Percentiles rank a stretch among this genome's conserved stretches.
phyloP scores from a whole-genome alignment of 805 yeast genomes.

The Starmerella scarabaei region DNA sequence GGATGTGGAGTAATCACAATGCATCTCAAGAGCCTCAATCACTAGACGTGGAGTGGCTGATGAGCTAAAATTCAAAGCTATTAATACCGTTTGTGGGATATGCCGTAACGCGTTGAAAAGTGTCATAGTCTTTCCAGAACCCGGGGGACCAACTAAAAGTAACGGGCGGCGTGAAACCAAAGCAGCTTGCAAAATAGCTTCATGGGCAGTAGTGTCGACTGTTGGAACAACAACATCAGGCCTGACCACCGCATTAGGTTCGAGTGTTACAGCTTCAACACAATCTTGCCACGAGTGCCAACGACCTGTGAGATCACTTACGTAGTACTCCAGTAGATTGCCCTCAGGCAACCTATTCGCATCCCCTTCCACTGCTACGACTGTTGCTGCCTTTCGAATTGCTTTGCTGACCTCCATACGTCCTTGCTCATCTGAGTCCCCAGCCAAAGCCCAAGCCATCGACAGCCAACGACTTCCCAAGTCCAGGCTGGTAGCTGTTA shows the following conservation, averaged over 20 bases:
- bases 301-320: constrained; percentile 34
- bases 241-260: constrained; percentile 44
- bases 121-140: constrained; percentile 94
- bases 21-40: constrained; percentile 54
- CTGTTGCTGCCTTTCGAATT: constrained; percentile 1
- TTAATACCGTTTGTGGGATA: constrained; percentile 40
- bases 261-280: constrained; percentile 29
- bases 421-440: constrained; percentile 31
- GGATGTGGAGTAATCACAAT: constrained; percentile 47
- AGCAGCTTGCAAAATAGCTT: constrained; percentile 43
- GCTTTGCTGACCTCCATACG: constrained; percentile 3
- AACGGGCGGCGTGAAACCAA: constrained; percentile 46
- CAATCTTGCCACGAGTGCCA: constrained; percentile 34
- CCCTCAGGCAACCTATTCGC: constrained; percentile 2
- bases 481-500: constrained; percentile 31
- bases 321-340: constrained; percentile 32
- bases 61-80: constrained; percentile 70
- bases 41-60: constrained; percentile 55
- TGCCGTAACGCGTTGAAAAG: constrained; percentile 55
- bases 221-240: constrained; percentile 68
- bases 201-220: constrained; percentile 59
- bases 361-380: not conserved
- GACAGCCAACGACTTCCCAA: constrained; percentile 28
- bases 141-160: constrained; percentile 89
- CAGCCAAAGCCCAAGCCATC: constrained; percentile 52